Conservation (phyloP, 2,329 filamentous ascomycete genomes). For the Ascochyta pisi region DNA sequence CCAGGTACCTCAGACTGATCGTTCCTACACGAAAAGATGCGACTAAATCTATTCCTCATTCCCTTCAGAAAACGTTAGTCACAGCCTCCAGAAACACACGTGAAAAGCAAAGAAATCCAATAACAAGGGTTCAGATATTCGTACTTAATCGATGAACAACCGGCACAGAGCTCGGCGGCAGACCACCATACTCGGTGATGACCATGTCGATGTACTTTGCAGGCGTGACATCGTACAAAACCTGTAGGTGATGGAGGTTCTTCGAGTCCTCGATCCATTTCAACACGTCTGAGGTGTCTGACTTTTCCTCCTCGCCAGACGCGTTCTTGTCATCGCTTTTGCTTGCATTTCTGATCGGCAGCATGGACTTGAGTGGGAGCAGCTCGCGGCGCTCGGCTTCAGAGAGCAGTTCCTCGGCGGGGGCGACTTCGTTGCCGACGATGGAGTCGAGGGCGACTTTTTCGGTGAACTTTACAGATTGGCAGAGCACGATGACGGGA, state of each 20-base stretch:
- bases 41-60: conserved; percentile 12
- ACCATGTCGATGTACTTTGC: conserved; percentile 87
- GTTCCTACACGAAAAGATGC: neutral
- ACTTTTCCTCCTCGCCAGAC: conserved; percentile 22
- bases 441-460: conserved; percentile 90
- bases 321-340: conserved; percentile 35
- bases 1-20: neutral
- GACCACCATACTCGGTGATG: conserved; percentile 86
- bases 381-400: conserved; percentile 42
- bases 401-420: conserved; percentile 69
- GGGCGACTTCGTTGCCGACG: conserved; percentile 89
- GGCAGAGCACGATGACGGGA: conserved; percentile 87
- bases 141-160: conserved; percentile 68
- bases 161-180: conserved; percentile 85
- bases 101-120: conserved; percentile 19
- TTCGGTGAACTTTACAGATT: conserved; percentile 93
- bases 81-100: neutral
- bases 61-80: conserved; percentile 7
- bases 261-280: conserved; percentile 47
- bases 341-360: conserved; percentile 24
- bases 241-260: conserved; percentile 68
- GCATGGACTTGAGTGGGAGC: conserved; percentile 38
- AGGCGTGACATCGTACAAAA: conserved; percentile 92
- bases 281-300: conserved; percentile 41
- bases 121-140: conserved; percentile 36